Evolutionary conservation across 495 filamentous ascomycete species (phyloP).

Genomic region (Penicillium simplicissimum): DNA sequence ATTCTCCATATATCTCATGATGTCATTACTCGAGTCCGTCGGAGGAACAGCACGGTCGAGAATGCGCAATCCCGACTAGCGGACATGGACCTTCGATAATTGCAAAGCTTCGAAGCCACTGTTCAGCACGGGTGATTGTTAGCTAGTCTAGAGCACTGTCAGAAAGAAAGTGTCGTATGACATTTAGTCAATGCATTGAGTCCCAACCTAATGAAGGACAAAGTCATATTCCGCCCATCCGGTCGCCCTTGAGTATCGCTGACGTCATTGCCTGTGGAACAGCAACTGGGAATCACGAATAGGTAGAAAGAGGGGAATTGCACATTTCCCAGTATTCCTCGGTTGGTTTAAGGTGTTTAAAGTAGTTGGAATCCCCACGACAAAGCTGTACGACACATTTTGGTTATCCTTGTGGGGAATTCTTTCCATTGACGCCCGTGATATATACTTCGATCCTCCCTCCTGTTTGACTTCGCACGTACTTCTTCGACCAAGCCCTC

Average conservation of each 20-base stretch:
- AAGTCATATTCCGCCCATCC: slow-evolving; percentile 3
- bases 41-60: not conserved
- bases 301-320: slow-evolving; percentile 1
- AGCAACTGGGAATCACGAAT: not conserved
- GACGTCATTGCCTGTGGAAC: slow-evolving; percentile 17
- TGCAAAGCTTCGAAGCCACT: not conserved
- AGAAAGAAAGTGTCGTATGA: not conserved
- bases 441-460: not conserved
- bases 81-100: slow-evolving; percentile 4
- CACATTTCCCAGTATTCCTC: not conserved
- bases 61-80: not conserved
- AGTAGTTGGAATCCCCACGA: not conserved
- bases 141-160: not conserved
- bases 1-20: slow-evolving; percentile 13
- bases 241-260: slow-evolving; percentile 16
- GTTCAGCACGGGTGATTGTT: not conserved
- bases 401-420: not conserved
- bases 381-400: not conserved
- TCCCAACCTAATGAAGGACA: not conserved
- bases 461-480: not conserved
- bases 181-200: not conserved
- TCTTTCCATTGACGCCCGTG: not conserved
- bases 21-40: slow-evolving; percentile 11
- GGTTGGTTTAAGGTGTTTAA: not conserved
- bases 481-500: not conserved